Evolutionary conservation across 164 flowering plant species (phyloP).

Genomic region (Dillenia turbinata): DNA sequence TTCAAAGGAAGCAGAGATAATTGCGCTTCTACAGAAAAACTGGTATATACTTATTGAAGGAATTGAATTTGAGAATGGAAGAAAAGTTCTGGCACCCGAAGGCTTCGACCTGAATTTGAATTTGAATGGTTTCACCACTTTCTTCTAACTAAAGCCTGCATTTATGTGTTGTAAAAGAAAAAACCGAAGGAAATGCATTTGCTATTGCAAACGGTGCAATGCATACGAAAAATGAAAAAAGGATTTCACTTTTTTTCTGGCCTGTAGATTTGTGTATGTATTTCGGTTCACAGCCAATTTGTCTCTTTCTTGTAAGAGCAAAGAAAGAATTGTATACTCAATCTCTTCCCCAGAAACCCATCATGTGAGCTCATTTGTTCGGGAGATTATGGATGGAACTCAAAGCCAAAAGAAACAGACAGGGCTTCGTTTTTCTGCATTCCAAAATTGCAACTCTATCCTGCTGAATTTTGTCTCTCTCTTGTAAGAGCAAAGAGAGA

Average conservation of each 20-base stretch:
- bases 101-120: slow-evolving; percentile 28
- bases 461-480: too few relatives aligned
- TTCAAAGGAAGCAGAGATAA: slow-evolving; percentile 28
- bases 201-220: background rate
- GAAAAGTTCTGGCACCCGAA: slow-evolving; percentile 16
- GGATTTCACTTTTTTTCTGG: background rate
- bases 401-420: too few relatives aligned
- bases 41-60: slow-evolving; percentile 28
- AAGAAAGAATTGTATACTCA: too few relatives aligned
- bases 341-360: too few relatives aligned
- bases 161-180: background rate
- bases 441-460: too few relatives aligned
- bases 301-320: too few relatives aligned
- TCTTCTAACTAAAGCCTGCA: slow-evolving; percentile 11
- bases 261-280: too few relatives aligned
- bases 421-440: too few relatives aligned
- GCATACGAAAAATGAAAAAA: background rate
- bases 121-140: slow-evolving; percentile 26
- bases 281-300: too few relatives aligned
- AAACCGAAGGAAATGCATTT: background rate
- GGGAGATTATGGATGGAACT: too few relatives aligned
- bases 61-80: slow-evolving; percentile 8
- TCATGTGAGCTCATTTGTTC: too few relatives aligned
- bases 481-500: too few relatives aligned
- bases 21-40: slow-evolving; percentile 37